Evolutionary conservation across 306 rosid genomes (phyloP), one percentile per base, ranked within the genome.

Genomic region (Quillaja saponaria): DNA sequence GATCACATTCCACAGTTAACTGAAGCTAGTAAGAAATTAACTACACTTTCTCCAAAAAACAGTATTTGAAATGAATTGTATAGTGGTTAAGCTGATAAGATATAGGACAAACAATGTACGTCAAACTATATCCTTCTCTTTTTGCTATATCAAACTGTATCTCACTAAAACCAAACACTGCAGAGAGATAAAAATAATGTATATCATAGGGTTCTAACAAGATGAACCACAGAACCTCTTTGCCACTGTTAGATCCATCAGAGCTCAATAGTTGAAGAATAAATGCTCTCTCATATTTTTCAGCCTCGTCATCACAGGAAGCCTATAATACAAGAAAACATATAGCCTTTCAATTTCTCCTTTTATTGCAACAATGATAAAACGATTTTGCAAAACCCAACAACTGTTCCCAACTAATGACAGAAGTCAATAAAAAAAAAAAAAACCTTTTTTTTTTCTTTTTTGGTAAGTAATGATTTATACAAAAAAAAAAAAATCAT

Each of bases 251-350:
- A 45, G 84, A 72, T 55, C 67, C 76, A 67, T 87, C 91, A 72
- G 81, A 61, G n/a, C 78, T 77, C 14, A 81, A 60, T 45, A 94
- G 83, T 80, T 80, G 95, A 35, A 94, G 81, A 72, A 90, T 55
- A 78, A 94, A 90, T n/a, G 88, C 89, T 78, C 89, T 87, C 82
- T 89, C 99, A 71, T 55, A 73, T 46, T 83, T 79, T 65, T 81
- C 92, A 56, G 84, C 88, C 68, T 78, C 91, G 48, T 82, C 91
- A 45, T 81, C 67, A 59, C 91, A 83, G 18, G 91, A 82, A 61
- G 83, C 95, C 99, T 94, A 91, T 34, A 55, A 66, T 38, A 2
- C 42, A 34, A 48, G 15, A 67, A 49, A 63, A 42, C 38, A 72
- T 54, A 9, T 18, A 3, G 31, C 31, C 31, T 34, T 13, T 9